Evolutionary conservation across 1,139 yeast species (phyloP).

Genomic region (Saccharomyces hybrid): DNA sequence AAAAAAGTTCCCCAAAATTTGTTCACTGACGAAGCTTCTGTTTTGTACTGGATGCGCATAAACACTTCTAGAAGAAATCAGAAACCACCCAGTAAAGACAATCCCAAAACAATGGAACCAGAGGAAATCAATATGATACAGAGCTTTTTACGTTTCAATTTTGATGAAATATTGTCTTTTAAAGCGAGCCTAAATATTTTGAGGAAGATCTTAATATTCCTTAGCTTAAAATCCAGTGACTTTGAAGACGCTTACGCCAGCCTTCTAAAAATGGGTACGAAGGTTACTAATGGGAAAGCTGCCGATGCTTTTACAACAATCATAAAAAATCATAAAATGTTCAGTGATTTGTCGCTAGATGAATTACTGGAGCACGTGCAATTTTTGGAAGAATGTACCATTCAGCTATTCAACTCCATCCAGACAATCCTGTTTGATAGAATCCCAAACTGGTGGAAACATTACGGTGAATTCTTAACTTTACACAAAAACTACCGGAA

Average conservation of each 20-base stretch:
- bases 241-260: conserved; percentile 20
- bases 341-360: conserved; percentile 9
- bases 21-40: background rate
- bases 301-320: background rate
- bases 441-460: conserved; percentile 46
- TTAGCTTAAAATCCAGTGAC: conserved; percentile 42
- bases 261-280: conserved; percentile 17
- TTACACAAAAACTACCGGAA: conserved; percentile 30
- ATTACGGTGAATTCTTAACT: conserved; percentile 33
- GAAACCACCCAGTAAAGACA: conserved; percentile 2
- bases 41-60: background rate
- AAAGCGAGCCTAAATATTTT: conserved; percentile 35
- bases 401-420: conserved; percentile 39
- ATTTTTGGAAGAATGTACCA: conserved; percentile 24
- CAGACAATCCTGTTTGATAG: conserved; percentile 35
- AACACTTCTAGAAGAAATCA: conserved; percentile 5
- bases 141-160: conserved; percentile 48
- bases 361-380: conserved; percentile 15
- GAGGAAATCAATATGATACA: conserved; percentile 48
- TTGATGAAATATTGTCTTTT: conserved; percentile 40
- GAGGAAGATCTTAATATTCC: conserved; percentile 40
- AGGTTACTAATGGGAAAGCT: conserved; percentile 4
- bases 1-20: conserved; percentile 10
- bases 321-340: background rate
- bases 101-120: conserved; percentile 23